Base-by-base conservation (phyloP, 345 rosid genomes). In the Citrus hindsii region DNA sequence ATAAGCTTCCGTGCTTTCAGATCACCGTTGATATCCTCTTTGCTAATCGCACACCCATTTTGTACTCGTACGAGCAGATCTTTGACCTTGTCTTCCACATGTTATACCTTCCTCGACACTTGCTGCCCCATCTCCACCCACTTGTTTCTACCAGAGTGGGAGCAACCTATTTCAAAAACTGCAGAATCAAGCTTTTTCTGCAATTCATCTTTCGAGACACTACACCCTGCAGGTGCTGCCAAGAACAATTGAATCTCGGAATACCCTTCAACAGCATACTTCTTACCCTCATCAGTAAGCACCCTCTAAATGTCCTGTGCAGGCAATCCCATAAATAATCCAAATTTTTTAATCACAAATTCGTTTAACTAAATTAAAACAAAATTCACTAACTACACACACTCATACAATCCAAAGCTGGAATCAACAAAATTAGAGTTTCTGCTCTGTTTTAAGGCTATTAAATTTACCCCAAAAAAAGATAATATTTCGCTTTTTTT, bases 121-220 rank as follows among this genome's bases (percentile, higher is more conserved):
- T 90, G 90, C 81, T 90, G 94, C 76, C 97, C 97, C 92, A 92
- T 88, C 64, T 88, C 93, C 70, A 92, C 90, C 99, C 98, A 95
- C 74, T 89, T 90, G 79, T 92, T 91, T 83, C 89, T 92, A 35
- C 87, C 92, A 79, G 91, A 97, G 74, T 92, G 98, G 8, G 89
- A 75, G 80, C 88, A 81, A 21, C 97, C 99, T 77, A 93, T 91
- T 73, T 84, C 88, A 89, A 89, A 93, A 56, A 91, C 84, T 2
- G 88, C 68, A 69, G 91, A 86, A 74, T 83, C 88, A 9, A 93
- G 86, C 78, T 79, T 92, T 89, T 87, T 90, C 94, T 93, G 95
- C 30, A 92, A 80, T 60, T 90, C 97, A 27, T 88, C 95, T 56
- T 89, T 90, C 3, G 90, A 61, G 32, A 92, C 87, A 86, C 85